Evolutionary conservation across 768 basidiomycete genomes (phyloP).

Genomic region (Clitopilus hobsonii): DNA sequence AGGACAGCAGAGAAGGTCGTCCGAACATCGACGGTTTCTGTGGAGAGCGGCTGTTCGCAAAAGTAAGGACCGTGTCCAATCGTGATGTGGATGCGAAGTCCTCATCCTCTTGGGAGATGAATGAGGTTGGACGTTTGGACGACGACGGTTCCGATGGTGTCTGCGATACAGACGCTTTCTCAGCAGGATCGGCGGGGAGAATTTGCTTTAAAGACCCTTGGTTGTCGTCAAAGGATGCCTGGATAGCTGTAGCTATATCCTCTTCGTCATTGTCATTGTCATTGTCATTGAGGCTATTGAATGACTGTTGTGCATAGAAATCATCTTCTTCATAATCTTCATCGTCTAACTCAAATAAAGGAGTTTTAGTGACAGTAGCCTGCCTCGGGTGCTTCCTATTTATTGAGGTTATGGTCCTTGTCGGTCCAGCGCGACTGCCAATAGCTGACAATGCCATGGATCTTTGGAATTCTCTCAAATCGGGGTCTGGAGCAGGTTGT

Average conservation of each 20-base stretch:
- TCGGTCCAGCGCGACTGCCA: conserved; percentile 27
- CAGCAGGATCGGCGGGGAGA: background rate
- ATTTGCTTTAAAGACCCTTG: background rate
- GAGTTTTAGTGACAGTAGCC: conserved; percentile 1
- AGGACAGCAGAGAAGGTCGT: conserved; percentile 20
- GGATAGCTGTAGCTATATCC: conserved; percentile 50
- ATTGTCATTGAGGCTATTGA: conserved; percentile 35
- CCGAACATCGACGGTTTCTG: conserved; percentile 23
- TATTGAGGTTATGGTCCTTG: conserved; percentile 31
- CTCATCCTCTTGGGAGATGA: conserved; percentile 13
- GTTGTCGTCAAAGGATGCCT: conserved; percentile 49
- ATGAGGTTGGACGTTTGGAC: background rate
- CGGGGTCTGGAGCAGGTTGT: conserved; percentile 42
- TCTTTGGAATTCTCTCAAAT: conserved; percentile 58
- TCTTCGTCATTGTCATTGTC: conserved; percentile 16
- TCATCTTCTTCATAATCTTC: background rate
- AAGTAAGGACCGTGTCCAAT: conserved; percentile 63
- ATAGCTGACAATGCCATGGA: conserved; percentile 61
- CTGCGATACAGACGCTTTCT: conserved; percentile 9
- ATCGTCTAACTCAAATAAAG: background rate
- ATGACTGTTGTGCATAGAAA: conserved; percentile 5
- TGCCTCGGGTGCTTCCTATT: conserved; percentile 22
- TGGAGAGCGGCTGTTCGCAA: conserved; percentile 53
- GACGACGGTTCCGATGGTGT: background rate
- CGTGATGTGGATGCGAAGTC: conserved; percentile 30